Base-by-base conservation (phyloP, 78 protist genomes). In the Carpediemonas membranifera region DNA sequence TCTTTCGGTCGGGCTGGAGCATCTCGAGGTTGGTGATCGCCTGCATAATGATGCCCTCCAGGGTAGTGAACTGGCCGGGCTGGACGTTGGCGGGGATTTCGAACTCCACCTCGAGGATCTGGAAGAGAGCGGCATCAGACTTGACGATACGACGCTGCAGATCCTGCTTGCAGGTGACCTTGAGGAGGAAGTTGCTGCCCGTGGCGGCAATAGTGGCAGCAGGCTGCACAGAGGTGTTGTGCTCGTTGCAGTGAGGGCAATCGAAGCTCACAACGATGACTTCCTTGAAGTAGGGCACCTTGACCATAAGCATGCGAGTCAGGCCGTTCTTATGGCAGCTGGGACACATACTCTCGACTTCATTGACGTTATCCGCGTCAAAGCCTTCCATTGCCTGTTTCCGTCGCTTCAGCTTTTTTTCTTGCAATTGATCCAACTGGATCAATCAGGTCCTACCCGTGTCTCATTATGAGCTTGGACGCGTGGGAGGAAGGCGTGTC, bases 191-290 rank as follows among this genome's bases (percentile, higher is more conserved):
- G 13, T 57, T 57, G 47, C 33, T 30, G 30, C 90, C 90, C 37
- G 83, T 51, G 5, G 41, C 68, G 28, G 33, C 75, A 2, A 76
- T 77, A 19, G 44, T 25, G 43, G 84, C 74, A 28, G 79, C 89
- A 14, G 57, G 25, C 64, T 84, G 86, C 18, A 90, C 54, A 52
- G 84, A 87, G 31, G 52, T 59, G 53, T 19, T 41, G 25, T 73
- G 68, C 51, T 63, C 84, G 27, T 76, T 79, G 63, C 95, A 90
- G 65, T 90, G 89, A 24, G 83, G 87, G 54, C 95, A 90, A 9
- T 72, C 37, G 67, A 90, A 90, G 14, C 89, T 64, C 77, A 74
- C 71, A 3, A 90, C n/a, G 30, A 90, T 72, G 50, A 90, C 74
- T 51, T 90, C 95, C 21, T 63, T 41, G 82, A 90, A 90, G 73